phyloP scores from a whole-genome alignment of 164 flowering plant genomes.

The Stephania yunnanensis region DNA sequence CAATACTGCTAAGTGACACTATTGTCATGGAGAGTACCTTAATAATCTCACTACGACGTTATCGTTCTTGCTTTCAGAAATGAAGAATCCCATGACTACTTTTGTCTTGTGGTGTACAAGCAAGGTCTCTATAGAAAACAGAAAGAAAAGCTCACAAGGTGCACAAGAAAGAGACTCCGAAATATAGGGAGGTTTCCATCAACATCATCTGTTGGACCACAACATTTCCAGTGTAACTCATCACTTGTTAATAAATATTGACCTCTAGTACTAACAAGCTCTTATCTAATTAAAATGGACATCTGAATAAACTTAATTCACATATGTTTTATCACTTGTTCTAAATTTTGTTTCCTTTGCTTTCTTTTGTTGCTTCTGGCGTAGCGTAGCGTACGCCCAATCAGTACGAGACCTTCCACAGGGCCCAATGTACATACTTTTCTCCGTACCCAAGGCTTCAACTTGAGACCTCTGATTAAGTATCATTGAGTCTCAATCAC shows the following conservation, averaged over 20 bases:
- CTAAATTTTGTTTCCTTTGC: neutral
- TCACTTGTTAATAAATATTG: neutral
- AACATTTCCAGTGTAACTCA: neutral
- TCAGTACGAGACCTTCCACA: no score
- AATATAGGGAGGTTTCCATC: neutral
- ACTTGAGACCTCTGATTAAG: no score
- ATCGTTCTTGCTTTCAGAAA: neutral
- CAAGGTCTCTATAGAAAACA: neutral
- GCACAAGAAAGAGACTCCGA: neutral
- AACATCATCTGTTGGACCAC: neutral
- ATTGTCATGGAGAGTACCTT: neutral
- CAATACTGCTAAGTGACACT: neutral
- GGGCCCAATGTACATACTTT: no score
- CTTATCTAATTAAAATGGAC: neutral
- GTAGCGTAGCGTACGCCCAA: no score
- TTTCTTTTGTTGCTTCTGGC: no score
- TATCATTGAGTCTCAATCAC: no score
- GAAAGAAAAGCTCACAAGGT: neutral
- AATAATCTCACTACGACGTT: neutral
- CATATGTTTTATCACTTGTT: neutral
- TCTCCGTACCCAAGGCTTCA: no score
- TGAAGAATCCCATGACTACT: neutral
- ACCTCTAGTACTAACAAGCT: neutral
- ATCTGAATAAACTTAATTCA: neutral
- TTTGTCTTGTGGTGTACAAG: neutral